phyloP scores from a whole-genome alignment of 2,329 filamentous ascomycete species.

The Neodidymelliopsis sp. region DNA sequence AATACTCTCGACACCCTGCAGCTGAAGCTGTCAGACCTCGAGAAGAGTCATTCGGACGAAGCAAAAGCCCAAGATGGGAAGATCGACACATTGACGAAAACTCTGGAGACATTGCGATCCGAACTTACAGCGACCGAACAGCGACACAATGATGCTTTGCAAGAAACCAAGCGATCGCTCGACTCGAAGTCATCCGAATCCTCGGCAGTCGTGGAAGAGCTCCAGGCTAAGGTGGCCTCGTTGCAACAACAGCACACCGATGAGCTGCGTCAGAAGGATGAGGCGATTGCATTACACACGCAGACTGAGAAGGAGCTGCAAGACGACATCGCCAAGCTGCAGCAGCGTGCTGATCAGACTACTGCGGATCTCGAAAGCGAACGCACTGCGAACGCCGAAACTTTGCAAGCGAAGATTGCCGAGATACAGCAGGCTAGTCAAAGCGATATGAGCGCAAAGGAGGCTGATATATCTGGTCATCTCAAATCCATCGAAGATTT shows the following conservation, averaged over 20 bases:
- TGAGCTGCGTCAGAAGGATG: constrained; percentile 41
- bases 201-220: constrained; percentile 40
- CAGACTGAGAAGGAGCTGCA: constrained; percentile 36
- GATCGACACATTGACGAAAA: constrained; percentile 37
- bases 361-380: constrained; percentile 39
- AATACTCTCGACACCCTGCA: constrained; percentile 38
- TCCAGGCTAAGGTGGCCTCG: constrained; percentile 41
- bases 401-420: constrained; percentile 34
- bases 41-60: constrained; percentile 39
- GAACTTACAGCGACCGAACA: constrained; percentile 32
- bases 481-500: constrained; percentile 43
- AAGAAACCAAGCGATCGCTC: constrained; percentile 33
- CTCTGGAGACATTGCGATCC: constrained; percentile 35
- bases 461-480: constrained; percentile 40
- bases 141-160: constrained; percentile 32
- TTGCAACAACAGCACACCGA: constrained; percentile 45
- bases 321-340: constrained; percentile 35
- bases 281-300: constrained; percentile 36
- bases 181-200: constrained; percentile 42
- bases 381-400: constrained; percentile 36
- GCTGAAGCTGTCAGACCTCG: constrained; percentile 33
- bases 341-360: constrained; percentile 40
- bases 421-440: constrained; percentile 39
- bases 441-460: constrained; percentile 33
- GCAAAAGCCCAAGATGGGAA: constrained; percentile 38